Conservation (phyloP, 352 stramenopile genomes). For the Phytophthora melonis region DNA sequence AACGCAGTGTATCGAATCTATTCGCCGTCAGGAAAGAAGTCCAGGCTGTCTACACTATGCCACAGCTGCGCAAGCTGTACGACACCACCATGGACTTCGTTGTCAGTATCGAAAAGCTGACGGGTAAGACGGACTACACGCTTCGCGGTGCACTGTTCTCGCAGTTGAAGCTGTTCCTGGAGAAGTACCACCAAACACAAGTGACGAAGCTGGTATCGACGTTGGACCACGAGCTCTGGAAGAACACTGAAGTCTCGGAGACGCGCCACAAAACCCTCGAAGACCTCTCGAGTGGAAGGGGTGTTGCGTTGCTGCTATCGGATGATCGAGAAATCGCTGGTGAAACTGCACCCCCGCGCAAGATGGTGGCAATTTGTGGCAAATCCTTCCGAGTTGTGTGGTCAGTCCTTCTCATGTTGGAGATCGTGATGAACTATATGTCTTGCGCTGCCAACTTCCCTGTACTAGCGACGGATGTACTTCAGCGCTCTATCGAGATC, state of each 20-base stretch:
- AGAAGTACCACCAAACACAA: constrained; percentile 94
- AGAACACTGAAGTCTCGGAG: constrained; percentile 93
- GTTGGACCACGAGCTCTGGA: constrained; percentile 96
- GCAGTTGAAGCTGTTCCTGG: constrained; percentile 96
- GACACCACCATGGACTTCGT: constrained; percentile 95
- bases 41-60: constrained; percentile 89
- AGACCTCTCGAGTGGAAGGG: constrained; percentile 92
- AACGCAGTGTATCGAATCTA: constrained; percentile 87
- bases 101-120: constrained; percentile 92
- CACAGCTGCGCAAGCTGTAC: constrained; percentile 95
- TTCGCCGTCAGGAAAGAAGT: constrained; percentile 91
- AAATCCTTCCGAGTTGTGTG: constrained; percentile 96
- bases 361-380: constrained; percentile 91
- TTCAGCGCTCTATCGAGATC: constrained; percentile 94
- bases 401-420: constrained; percentile 95
- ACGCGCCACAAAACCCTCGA: constrained; percentile 91
- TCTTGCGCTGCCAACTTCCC: constrained; percentile 94
- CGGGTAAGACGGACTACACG: constrained; percentile 92
- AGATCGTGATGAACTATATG: constrained; percentile 97
- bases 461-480: constrained; percentile 93
- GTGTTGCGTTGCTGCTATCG: constrained; percentile 77
- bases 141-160: constrained; percentile 93
- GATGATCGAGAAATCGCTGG: constrained; percentile 72
- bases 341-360: constrained; percentile 74
- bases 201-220: constrained; percentile 94